Conservation (phyloP, 2,329 filamentous ascomycete species). For the Aspergillus oerlinghausenensis region DNA sequence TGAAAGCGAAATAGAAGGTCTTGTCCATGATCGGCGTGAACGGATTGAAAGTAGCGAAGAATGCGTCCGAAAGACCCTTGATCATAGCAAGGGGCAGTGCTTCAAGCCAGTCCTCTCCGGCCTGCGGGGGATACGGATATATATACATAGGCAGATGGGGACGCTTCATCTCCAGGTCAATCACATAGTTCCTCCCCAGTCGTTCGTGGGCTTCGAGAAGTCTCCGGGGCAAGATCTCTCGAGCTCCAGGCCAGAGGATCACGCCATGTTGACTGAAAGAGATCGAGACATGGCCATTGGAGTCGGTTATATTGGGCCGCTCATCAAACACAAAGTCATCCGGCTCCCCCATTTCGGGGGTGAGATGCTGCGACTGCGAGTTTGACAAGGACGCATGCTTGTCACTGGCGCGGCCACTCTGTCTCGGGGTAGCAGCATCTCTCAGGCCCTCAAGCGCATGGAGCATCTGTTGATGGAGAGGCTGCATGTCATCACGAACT, state of each 20-base stretch:
- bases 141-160: constrained; percentile 40
- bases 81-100: constrained; percentile 45
- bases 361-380: constrained; percentile 17
- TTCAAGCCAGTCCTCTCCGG: constrained; percentile 43
- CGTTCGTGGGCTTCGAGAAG: constrained; percentile 35
- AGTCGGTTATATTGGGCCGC: constrained; percentile 23
- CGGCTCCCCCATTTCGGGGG: constrained; percentile 24
- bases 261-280: constrained; percentile 52
- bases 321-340: constrained; percentile 29
- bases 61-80: constrained; percentile 50
- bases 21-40: constrained; percentile 51
- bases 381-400: constrained; percentile 10
- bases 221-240: constrained; percentile 39
- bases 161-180: constrained; percentile 47
- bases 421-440: constrained; percentile 13
- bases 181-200: constrained; percentile 47
- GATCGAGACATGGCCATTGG: constrained; percentile 34
- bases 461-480: constrained; percentile 27
- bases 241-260: constrained; percentile 46
- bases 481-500: constrained; percentile 26
- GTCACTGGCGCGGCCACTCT: constrained; percentile 8
- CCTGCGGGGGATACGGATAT: constrained; percentile 32
- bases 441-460: constrained; percentile 13
- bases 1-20: constrained; percentile 48
- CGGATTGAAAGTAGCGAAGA: constrained; percentile 53